These are phyloP conservation scores for Luffa aegyptiaca DNA, from an alignment of 306 rosid genomes.

Conservation along the genomic window DNA sequence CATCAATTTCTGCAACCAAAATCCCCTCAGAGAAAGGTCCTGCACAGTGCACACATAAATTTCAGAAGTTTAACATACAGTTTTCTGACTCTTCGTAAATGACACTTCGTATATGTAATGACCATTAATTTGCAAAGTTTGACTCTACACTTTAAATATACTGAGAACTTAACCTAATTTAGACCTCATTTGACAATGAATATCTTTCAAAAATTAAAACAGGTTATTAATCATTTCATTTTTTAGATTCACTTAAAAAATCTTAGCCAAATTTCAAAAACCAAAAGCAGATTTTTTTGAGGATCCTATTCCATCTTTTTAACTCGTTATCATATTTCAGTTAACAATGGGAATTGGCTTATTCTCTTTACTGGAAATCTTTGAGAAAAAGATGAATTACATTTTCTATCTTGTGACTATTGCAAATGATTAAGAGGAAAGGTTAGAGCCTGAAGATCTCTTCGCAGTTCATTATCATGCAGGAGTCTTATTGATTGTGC, in stretches of 20 bases:
- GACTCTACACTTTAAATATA: background rate
- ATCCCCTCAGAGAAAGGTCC: slow-evolving; percentile 87
- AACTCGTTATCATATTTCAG: background rate
- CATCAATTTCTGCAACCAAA: slow-evolving; percentile 87
- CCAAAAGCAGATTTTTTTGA: background rate
- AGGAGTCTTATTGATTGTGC: background rate
- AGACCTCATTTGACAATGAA: background rate
- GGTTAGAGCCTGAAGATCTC: background rate
- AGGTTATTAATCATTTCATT: background rate
- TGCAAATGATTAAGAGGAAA: background rate
- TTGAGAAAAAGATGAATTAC: background rate
- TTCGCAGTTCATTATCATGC: background rate
- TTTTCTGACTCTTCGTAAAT: background rate
- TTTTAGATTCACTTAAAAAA: background rate
- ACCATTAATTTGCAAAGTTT: background rate
- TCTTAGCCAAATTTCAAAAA: background rate
- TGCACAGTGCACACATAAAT: slow-evolving; percentile 18
- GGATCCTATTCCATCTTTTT: background rate
- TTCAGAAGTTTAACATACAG: background rate
- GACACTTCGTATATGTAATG: background rate
- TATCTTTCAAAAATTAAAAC: background rate
- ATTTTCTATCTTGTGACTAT: background rate
- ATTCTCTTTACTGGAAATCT: background rate
- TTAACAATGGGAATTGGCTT: background rate
- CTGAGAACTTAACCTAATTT: background rate